These are phyloP conservation scores for Colletotrichum karsti DNA, from an alignment of 2,329 filamentous ascomycete genomes.

Conservation along the genomic window DNA sequence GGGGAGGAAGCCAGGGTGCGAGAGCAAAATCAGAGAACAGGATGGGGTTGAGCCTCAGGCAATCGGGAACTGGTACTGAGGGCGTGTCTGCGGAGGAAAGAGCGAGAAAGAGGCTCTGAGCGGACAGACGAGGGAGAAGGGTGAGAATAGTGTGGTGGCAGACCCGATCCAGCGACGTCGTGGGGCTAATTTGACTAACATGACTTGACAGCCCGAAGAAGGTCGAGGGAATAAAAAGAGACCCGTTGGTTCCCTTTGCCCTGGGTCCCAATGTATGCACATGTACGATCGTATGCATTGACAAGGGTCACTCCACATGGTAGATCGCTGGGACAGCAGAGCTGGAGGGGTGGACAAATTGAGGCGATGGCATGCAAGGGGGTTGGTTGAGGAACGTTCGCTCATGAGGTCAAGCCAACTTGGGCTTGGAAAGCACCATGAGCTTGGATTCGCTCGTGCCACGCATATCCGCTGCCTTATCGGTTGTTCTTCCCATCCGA, in stretches of 20 bases:
- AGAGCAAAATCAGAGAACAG: slow-evolving; percentile 5
- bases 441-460: background rate
- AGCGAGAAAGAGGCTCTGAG: background rate
- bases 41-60: background rate
- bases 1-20: background rate
- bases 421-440: background rate
- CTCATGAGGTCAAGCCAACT: slow-evolving; percentile 3
- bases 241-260: slow-evolving; percentile 16
- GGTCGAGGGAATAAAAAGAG: background rate
- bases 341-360: slow-evolving; percentile 15
- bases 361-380: slow-evolving; percentile 24
- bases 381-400: slow-evolving; percentile 18
- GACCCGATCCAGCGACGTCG: background rate
- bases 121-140: slow-evolving; percentile 12
- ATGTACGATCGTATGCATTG: background rate
- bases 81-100: background rate
- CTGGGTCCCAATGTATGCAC: background rate
- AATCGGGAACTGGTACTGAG: background rate
- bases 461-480: background rate
- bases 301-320: slow-evolving; percentile 22
- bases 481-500: background rate
- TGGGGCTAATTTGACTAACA: background rate
- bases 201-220: slow-evolving; percentile 12
- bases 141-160: slow-evolving; percentile 9
- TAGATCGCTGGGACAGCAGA: background rate